Evolutionary conservation across 1,139 yeast genomes (phyloP), one percentile per base, ranked within the genome.

Genomic region (Yamadazyma aaseri): DNA sequence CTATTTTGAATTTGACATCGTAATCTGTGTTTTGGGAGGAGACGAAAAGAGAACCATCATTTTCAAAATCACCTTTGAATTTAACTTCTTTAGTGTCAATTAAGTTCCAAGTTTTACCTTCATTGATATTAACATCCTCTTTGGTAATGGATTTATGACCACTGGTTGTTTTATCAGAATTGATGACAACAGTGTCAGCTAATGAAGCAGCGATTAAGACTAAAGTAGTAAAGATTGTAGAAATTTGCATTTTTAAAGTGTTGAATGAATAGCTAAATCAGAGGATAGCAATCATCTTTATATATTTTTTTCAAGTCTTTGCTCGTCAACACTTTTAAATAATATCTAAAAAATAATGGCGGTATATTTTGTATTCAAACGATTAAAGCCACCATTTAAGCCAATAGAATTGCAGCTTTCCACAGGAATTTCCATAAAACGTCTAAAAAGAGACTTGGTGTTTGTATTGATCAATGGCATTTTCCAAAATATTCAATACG

Each of bases 221-320:
- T 33, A 42, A 41, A 20, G 47, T 36, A 11, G 40, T 26, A 22
- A 44, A 43, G 23, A 42, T 34, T 6, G 44, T 33, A 18, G 45
- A 17, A 12, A 35, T 4, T 38, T 40, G 34, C 47, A 44, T 44
- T 6, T 28, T 13, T 13, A 15, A 14, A 3, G 12, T 13, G n/a
- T n/a, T n/a, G 6, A 13, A 13, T 8, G 18, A 18, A 26, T 6
- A 20, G 9, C n/a, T 18, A 10, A 18, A 18, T 18, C 9, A 18
- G 10, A 7, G 21, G 10, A 14, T 12, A 14, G n/a, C n/a, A n/a
- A n/a, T n/a, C n/a, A n/a, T 16, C 16, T 12, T 24, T 29, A 17
- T 29, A 29, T 29, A 29, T 4, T 29, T 18, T n/a, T 11, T 28
- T 24, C 27, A 24, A 22, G 6, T 22, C 21, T 18, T 9, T 18